These are phyloP conservation scores for Podospora pseudocomata DNA, from an alignment of 495 filamentous ascomycete species.

Conservation along the genomic window DNA sequence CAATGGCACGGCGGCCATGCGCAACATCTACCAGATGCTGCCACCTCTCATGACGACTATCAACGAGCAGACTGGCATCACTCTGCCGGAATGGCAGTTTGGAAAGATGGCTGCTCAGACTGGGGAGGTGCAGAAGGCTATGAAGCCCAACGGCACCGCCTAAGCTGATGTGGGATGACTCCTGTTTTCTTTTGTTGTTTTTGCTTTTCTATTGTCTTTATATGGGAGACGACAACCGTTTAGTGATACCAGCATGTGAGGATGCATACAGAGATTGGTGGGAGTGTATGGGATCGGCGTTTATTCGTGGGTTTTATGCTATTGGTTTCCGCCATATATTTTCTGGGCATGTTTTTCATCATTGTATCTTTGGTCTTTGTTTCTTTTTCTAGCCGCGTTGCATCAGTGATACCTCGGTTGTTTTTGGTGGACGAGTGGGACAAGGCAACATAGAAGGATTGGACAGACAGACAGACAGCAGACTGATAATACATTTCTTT, in stretches of 20 bases:
- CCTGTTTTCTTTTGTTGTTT: background rate
- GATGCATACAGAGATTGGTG: background rate
- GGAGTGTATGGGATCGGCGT: background rate
- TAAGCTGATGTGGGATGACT: constrained; percentile 1
- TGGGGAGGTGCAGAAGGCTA: constrained; percentile 23
- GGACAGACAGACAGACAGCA: background rate
- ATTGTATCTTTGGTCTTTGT: background rate
- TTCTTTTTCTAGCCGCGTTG: background rate
- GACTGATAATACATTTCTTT: background rate
- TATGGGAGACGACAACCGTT: background rate
- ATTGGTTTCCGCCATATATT: background rate
- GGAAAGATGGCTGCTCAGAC: constrained; percentile 41
- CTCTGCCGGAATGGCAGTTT: constrained; percentile 68
- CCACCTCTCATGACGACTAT: constrained; percentile 77
- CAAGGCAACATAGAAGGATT: background rate
- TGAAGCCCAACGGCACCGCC: constrained; percentile 17
- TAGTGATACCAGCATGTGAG: background rate
- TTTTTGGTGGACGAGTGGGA: background rate
- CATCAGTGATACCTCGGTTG: background rate
- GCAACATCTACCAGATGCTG: constrained; percentile 68
- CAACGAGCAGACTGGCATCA: constrained; percentile 78
- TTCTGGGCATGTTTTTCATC: background rate
- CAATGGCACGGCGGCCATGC: constrained; percentile 38
- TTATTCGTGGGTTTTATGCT: background rate
- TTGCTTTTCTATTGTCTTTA: background rate